These are phyloP conservation scores for Myrmaecium sp. DNA, from an alignment of 2,329 filamentous ascomycete genomes.

Conservation along the genomic window DNA sequence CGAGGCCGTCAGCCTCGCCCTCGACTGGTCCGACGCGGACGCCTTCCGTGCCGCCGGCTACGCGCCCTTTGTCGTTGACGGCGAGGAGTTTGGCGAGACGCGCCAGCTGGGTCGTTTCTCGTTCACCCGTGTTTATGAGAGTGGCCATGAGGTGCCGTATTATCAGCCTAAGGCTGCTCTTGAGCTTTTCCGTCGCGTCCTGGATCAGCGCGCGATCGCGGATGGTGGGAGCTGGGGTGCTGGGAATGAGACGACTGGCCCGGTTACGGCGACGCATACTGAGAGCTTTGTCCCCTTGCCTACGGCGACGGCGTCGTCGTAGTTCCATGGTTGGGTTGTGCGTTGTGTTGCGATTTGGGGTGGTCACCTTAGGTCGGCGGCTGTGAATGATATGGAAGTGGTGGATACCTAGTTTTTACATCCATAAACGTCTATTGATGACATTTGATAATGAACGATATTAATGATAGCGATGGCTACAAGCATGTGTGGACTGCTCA, in stretches of 20 bases:
- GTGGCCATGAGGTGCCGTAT: constrained; percentile 35
- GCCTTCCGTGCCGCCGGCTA: constrained; percentile 53
- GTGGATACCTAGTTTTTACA: no score
- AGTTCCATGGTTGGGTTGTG: no score
- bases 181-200: constrained; percentile 10
- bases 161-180: constrained; percentile 17
- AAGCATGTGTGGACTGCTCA: no score
- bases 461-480: no score
- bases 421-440: no score
- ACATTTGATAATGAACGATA: no score
- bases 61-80: constrained; percentile 49
- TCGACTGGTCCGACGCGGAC: constrained; percentile 32
- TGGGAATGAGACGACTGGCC: constrained; percentile 15
- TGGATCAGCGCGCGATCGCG: constrained; percentile 12
- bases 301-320: no score
- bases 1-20: constrained; percentile 45
- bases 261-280: constrained; percentile 14
- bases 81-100: constrained; percentile 43
- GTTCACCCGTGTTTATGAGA: constrained; percentile 34
- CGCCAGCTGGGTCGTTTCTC: constrained; percentile 56
- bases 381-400: no score
- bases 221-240: constrained; percentile 14
- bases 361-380: no score
- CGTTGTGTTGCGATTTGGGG: no score
- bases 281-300: constrained; percentile 2